phyloP scores from a whole-genome alignment of 2,329 filamentous ascomycete species.

The Helicocarpus griseus region DNA sequence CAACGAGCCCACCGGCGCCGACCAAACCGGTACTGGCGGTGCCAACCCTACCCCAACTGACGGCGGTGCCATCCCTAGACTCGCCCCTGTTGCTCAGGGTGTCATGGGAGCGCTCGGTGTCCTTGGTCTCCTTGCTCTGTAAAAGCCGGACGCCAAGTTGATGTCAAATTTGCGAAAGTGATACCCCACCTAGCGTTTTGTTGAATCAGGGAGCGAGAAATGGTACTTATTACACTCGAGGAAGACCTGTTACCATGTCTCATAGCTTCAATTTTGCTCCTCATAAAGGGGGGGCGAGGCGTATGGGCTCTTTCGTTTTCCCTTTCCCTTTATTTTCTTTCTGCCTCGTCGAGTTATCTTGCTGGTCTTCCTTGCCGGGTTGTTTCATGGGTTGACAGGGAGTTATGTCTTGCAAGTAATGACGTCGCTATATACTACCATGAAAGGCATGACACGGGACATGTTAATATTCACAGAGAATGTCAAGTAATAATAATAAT shows the following conservation, averaged over 20 bases:
- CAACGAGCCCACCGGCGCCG: slow-evolving; percentile 10
- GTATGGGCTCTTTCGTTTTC: neutral
- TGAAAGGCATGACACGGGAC: neutral
- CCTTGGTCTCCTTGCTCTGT: slow-evolving; percentile 33
- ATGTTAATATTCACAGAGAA: neutral
- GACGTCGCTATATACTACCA: neutral
- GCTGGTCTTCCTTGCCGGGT: neutral
- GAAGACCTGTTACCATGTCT: neutral
- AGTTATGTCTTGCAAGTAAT: neutral
- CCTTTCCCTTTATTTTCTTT: neutral
- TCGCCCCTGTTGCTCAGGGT: slow-evolving; percentile 16
- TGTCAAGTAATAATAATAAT: neutral
- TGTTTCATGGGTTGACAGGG: no score
- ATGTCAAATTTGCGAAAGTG: neutral
- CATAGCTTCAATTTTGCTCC: neutral
- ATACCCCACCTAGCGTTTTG: neutral
- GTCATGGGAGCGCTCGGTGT: slow-evolving; percentile 30
- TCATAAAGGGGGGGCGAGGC: neutral
- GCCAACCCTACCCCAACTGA: slow-evolving; percentile 16
- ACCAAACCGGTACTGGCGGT: slow-evolving; percentile 5
- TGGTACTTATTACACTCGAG: neutral
- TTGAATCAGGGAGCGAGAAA: neutral
- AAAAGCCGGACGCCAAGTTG: slow-evolving; percentile 12
- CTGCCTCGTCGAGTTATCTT: neutral
- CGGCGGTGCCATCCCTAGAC: slow-evolving; percentile 15